Conservation (phyloP, 1,139 yeast genomes). For the Kodamaea sp. region DNA sequence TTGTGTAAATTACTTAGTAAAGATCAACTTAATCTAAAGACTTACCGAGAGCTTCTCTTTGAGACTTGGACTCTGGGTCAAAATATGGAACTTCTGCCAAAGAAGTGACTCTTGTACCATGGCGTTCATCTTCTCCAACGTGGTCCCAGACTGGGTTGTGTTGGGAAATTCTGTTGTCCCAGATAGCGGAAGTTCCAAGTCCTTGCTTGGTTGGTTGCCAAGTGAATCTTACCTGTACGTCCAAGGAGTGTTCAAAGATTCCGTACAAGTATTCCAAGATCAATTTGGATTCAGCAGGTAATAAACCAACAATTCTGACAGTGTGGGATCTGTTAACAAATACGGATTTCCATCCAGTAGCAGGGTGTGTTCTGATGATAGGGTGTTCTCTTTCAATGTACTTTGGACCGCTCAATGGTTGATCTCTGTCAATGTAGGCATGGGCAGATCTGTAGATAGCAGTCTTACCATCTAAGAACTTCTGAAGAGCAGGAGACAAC, state of each 20-base stretch:
- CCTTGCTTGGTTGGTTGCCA: constrained; percentile 57
- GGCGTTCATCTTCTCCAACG: constrained; percentile 51
- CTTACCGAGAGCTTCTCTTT: constrained; percentile 54
- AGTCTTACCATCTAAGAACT: constrained; percentile 26
- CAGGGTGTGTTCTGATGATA: constrained; percentile 59
- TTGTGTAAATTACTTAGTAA: constrained; percentile 42
- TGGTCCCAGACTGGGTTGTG: constrained; percentile 56
- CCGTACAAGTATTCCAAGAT: constrained; percentile 51
- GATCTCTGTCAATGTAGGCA: constrained; percentile 45
- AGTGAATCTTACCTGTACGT: constrained; percentile 55
- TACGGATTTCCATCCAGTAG: constrained; percentile 52
- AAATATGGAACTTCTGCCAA: constrained; percentile 57
- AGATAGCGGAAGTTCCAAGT: constrained; percentile 54
- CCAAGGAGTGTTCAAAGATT: constrained; percentile 48
- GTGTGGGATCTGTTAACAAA: constrained; percentile 56
- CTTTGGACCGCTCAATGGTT: constrained; percentile 41
- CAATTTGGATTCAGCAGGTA: constrained; percentile 54
- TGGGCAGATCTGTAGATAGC: constrained; percentile 28
- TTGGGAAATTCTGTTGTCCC: constrained; percentile 50
- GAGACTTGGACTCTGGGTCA: constrained; percentile 53
- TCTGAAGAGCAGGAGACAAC: constrained; percentile 26
- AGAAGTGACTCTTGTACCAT: constrained; percentile 60
- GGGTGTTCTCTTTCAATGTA: constrained; percentile 52
- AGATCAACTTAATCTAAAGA: constrained; percentile 24
- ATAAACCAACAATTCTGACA: constrained; percentile 53